Percentiles rank a stretch among this genome's conserved stretches.
Conservation (phyloP, 2,329 filamentous ascomycete species). For the Colletotrichum abscissum region DNA sequence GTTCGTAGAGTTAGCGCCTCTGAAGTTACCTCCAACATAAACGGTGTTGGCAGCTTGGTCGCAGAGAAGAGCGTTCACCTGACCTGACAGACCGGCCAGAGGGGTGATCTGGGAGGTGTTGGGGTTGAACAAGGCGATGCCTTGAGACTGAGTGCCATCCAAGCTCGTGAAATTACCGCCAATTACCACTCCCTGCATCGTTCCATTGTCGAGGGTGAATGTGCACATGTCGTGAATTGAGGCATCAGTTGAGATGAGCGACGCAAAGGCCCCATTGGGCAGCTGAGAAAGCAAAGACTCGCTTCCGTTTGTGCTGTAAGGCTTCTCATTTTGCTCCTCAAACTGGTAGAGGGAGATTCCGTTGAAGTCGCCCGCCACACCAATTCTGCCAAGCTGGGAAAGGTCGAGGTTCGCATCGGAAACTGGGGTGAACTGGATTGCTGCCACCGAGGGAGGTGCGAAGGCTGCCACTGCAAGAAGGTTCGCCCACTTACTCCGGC, state of each 20-base stretch:
- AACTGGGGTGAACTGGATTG: slow-evolving; percentile 69
- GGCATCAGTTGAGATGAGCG: slow-evolving; percentile 81
- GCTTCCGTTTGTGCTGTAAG: slow-evolving; percentile 78
- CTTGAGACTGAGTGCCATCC: slow-evolving; percentile 78
- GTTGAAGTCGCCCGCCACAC: slow-evolving; percentile 88
- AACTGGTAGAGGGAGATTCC: slow-evolving; percentile 92
- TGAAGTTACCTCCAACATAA: slow-evolving; percentile 91
- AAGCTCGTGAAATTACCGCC: slow-evolving; percentile 97
- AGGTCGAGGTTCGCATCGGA: slow-evolving; percentile 83
- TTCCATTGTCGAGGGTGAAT: slow-evolving; percentile 75
- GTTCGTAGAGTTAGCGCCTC: slow-evolving; percentile 84
- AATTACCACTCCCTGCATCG: slow-evolving; percentile 79
- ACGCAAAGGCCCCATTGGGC: slow-evolving; percentile 85
- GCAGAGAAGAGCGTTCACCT: slow-evolving; percentile 85
- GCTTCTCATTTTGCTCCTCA: slow-evolving; percentile 78
- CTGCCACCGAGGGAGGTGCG: slow-evolving; percentile 55
- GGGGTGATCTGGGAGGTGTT: slow-evolving; percentile 76
- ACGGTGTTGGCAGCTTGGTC: slow-evolving; percentile 82
- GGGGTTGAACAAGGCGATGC: slow-evolving; percentile 84
- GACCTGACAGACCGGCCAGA: slow-evolving; percentile 84
- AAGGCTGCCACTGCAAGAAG: slow-evolving; percentile 54
- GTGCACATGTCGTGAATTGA: slow-evolving; percentile 91
- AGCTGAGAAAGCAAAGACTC: slow-evolving; percentile 84
- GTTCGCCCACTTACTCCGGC: slow-evolving; percentile 47
- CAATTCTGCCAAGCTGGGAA: slow-evolving; percentile 81